phyloP scores from a whole-genome alignment of 257 asterid species.

The Euphrasia confusa region DNA sequence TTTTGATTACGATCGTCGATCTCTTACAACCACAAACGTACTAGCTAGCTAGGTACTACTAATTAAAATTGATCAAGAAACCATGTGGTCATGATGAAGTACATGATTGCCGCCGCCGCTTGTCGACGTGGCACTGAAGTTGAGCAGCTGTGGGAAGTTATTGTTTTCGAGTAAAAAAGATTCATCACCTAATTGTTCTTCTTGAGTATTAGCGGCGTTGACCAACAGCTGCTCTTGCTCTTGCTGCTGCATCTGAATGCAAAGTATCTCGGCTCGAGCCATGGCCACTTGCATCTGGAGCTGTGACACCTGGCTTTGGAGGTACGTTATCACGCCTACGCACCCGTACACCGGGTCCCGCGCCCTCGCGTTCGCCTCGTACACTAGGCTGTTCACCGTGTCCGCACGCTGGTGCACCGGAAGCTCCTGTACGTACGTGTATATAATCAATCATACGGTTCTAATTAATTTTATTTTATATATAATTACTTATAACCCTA shows the following conservation, averaged over 20 bases:
- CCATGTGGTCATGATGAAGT: slow-evolving; percentile 27
- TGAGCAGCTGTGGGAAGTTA: slow-evolving; percentile 22
- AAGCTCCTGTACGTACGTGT: slow-evolving; percentile 31
- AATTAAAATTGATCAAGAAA: too few relatives aligned
- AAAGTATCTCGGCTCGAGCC: slow-evolving; percentile 50
- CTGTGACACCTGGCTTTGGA: slow-evolving; percentile 47
- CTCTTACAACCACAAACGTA: too few relatives aligned
- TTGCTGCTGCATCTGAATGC: slow-evolving; percentile 44
- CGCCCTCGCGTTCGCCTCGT: slow-evolving; percentile 47
- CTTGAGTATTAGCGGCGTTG: neutral
- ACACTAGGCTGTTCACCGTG: slow-evolving; percentile 51
- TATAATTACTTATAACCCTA: too few relatives aligned
- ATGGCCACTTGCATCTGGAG: slow-evolving; percentile 55
- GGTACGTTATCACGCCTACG: slow-evolving; percentile 46
- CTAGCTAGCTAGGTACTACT: too few relatives aligned
- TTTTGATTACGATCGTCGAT: too few relatives aligned
- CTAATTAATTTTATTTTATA: too few relatives aligned
- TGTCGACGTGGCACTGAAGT: slow-evolving; percentile 3
- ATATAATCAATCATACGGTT: too few relatives aligned
- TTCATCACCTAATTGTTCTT: slow-evolving; percentile 15
- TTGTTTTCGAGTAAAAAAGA: slow-evolving; percentile 30
- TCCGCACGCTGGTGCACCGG: slow-evolving; percentile 42
- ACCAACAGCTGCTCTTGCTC: neutral
- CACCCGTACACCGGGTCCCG: slow-evolving; percentile 55
- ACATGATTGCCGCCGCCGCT: slow-evolving; percentile 17